These are phyloP conservation scores for Ogataea naganishii DNA, from an alignment of 805 yeast species.

Conservation along the genomic window DNA sequence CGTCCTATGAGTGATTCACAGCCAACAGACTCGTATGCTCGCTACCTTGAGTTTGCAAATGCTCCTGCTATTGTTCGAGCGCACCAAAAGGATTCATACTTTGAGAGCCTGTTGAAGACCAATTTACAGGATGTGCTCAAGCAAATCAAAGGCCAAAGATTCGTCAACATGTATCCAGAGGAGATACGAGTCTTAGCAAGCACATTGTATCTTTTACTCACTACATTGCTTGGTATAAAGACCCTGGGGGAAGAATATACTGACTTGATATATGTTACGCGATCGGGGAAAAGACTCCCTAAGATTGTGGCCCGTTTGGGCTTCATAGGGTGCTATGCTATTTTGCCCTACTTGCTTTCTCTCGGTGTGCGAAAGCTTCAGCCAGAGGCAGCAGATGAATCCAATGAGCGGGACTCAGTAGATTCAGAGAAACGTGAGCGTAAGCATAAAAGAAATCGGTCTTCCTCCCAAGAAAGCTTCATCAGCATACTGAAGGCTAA, in stretches of 20 bases:
- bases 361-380: too few relatives aligned
- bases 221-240: conserved; percentile 68
- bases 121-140: conserved; percentile 52
- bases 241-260: conserved; percentile 95
- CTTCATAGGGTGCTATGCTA: conserved; percentile 50
- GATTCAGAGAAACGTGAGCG: too few relatives aligned
- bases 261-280: conserved; percentile 59
- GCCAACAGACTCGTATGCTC: background rate
- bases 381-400: conserved; percentile 4
- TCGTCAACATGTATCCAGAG: conserved; percentile 52
- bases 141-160: conserved; percentile 51
- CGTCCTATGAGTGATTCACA: background rate
- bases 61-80: conserved; percentile 90
- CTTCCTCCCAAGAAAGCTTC: background rate
- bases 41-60: conserved; percentile 58
- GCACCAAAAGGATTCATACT: conserved; percentile 80
- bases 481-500: too few relatives aligned
- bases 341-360: conserved; percentile 50
- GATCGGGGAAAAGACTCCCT: conserved; percentile 44
- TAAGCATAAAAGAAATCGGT: background rate
- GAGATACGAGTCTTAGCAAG: conserved; percentile 53
- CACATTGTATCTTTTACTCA: conserved; percentile 56
- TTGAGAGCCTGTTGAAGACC: conserved; percentile 44
- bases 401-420: conserved; percentile 2
- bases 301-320: conserved; percentile 35